These are phyloP conservation scores for Jackrogersella minutella DNA, from an alignment of 495 filamentous ascomycete genomes.

Conservation along the genomic window DNA sequence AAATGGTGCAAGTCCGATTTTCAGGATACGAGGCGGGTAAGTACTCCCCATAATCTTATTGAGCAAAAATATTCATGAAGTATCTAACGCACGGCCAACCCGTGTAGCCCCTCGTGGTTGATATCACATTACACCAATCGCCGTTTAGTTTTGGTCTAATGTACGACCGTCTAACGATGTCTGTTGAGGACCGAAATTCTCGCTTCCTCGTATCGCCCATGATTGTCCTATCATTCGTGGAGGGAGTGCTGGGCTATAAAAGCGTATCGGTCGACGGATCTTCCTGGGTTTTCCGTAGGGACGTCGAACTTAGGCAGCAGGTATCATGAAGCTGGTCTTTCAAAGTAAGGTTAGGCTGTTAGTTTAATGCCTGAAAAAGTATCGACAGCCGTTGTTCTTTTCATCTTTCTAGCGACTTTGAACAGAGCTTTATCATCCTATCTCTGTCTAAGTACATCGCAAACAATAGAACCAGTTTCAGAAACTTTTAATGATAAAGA, in stretches of 20 bases:
- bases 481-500: too few species aligned
- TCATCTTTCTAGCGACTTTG: too few species aligned
- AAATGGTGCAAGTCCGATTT: slow-evolving; percentile 51
- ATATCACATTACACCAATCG: slow-evolving; percentile 47
- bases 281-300: slow-evolving; percentile 38
- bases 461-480: too few species aligned
- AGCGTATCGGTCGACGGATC: slow-evolving; percentile 35
- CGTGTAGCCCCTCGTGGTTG: slow-evolving; percentile 47
- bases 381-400: too few species aligned
- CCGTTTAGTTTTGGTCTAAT: slow-evolving; percentile 48
- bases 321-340: too few species aligned
- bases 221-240: slow-evolving; percentile 49
- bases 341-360: too few species aligned
- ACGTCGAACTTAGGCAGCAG: slow-evolving; percentile 23
- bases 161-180: slow-evolving; percentile 49
- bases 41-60: background rate
- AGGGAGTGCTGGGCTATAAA: slow-evolving; percentile 52
- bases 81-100: background rate
- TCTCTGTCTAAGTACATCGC: too few species aligned
- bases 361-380: too few species aligned
- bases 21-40: slow-evolving; percentile 44
- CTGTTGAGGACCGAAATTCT: slow-evolving; percentile 37
- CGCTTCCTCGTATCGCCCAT: slow-evolving; percentile 45
- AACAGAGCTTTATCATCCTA: too few species aligned
- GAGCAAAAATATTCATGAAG: background rate